Base-by-base conservation (phyloP, 1,139 yeast genomes). In the Scheffersomyces parashehatae region DNA sequence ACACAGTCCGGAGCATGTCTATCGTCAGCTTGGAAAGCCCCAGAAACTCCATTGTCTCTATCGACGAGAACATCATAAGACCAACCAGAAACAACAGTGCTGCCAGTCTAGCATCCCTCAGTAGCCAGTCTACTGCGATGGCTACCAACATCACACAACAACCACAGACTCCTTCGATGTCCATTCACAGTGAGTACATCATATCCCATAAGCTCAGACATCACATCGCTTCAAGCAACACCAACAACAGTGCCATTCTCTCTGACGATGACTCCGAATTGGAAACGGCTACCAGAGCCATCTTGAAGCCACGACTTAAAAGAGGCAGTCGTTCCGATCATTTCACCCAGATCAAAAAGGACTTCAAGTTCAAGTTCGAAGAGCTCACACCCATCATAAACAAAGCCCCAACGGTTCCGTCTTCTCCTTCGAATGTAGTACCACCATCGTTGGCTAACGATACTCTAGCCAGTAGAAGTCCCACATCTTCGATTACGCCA, bases 11-110 rank as follows among this genome's bases (percentile, higher is more conserved):
- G 35, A 66, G 73, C 50, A 59, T 70, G 62, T 68, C 75, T 8
- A 66, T 71, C 12, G 69, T 67, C 12, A 67, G 73, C 49, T 52
- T 71, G 34, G 77, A 67, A 39, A 64, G 70, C 49, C 77, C 77
- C 2, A 57, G 77, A 38, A 73, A 73, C 49, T 70, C 75, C 37
- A 72, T 73, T 11, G 71, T 70, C 4, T 68, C 75, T 9, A 56
- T 67, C 1, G 78, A 73, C 44, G 77, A 73, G 40, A 54, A 54
- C 41, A 49, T 55, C 40, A 48, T 56, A 32, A 58, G 62, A 15
- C 60, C 63, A 12, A 62, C 71, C 1, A 51, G 75, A 36, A 70
- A 67, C 46, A 68, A 68, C 47, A 65, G 73, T 46, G 53, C 55
- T 36, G 54, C 65, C 20, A 67, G 73, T 46, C 54, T 70, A 35